Evolutionary conservation across 2,329 filamentous ascomycete species (phyloP).

Genomic region (Scolecobasidium constrictum): DNA sequence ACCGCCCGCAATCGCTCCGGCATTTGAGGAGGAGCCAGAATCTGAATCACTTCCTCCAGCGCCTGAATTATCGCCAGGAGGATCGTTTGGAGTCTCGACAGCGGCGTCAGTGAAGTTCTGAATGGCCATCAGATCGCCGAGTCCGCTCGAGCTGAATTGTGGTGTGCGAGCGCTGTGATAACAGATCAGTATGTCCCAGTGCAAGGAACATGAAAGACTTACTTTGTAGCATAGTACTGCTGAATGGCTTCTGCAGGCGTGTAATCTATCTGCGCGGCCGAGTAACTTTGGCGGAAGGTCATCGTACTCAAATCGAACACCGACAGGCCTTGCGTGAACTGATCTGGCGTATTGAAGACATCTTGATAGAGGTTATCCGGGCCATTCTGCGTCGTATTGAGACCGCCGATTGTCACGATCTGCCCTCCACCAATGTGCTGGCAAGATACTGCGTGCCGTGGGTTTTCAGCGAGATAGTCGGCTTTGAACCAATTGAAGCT

Average conservation of each 20-base stretch:
- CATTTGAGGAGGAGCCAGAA: not conserved
- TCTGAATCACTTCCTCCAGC: not conserved
- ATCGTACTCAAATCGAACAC: not conserved
- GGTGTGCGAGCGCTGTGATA: too few relatives aligned
- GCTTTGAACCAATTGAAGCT: slow-evolving; percentile 35
- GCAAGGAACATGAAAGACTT: too few relatives aligned
- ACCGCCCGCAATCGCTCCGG: slow-evolving; percentile 4
- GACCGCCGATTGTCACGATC: slow-evolving; percentile 32
- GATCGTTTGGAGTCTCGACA: not conserved
- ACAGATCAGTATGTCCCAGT: too few relatives aligned
- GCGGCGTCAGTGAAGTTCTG: not conserved
- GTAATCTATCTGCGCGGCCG: not conserved
- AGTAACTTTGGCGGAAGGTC: not conserved
- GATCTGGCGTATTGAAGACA: not conserved
- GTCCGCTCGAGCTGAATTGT: not conserved
- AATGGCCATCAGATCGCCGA: not conserved
- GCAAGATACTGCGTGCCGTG: slow-evolving; percentile 31
- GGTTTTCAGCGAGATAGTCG: slow-evolving; percentile 21
- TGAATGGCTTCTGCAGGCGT: not conserved
- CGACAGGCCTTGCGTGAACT: not conserved
- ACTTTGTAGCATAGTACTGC: not conserved
- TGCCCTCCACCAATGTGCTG: slow-evolving; percentile 26
- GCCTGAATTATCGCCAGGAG: not conserved
- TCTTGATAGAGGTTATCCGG: not conserved
- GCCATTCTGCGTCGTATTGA: not conserved